Base-by-base conservation (phyloP, 257 asterid species). In the Linaria vulgaris region DNA sequence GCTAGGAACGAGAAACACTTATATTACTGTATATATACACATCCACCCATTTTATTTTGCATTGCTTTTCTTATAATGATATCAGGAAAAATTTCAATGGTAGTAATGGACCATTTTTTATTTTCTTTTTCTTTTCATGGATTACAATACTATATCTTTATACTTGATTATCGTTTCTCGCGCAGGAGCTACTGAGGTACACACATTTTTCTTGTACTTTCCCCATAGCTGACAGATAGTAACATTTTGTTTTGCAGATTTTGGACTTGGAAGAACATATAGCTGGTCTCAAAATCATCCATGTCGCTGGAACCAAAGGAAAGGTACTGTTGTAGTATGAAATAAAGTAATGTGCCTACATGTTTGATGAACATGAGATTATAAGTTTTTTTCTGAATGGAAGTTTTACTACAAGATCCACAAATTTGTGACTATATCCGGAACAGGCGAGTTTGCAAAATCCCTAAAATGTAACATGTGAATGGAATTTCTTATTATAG, bases 301-400 rank as follows among this genome's bases (percentile, higher is more conserved):
- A 90, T 68, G 96, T 85, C 67, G 84, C 95, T 70, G 97, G 97
- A 69, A 90, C 96, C 54, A 90, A 90, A 83, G 97, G 97, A 75
- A 90, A 90, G 96, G 96, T 90, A 87, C 37, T 41, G 4, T 55
- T 54, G 22, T 63, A 38, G 19, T 56, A 39, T 7, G 45, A 23
- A 20, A 38, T 31, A 46, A 39, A 66, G 6, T 22, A 25, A 25
- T 64, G 39, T 56, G 41, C 47, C 44, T 30, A 15, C 12, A 22
- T 34, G 52, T 56, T 49, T 14, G 14, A 13, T 13, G 12, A 17
- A 41, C 49, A 55, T 22, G 8, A 56, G 22, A 3, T 2, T 46
- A 12, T 48, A 34, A 25, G 44, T 9, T 30, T 24, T 24, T 53
- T 6, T 48, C 55, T 14, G 49, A 43, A 12, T 52, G 57, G 53